Conservation (phyloP, 2,329 filamentous ascomycete genomes). For the Cladosporium sp. region DNA sequence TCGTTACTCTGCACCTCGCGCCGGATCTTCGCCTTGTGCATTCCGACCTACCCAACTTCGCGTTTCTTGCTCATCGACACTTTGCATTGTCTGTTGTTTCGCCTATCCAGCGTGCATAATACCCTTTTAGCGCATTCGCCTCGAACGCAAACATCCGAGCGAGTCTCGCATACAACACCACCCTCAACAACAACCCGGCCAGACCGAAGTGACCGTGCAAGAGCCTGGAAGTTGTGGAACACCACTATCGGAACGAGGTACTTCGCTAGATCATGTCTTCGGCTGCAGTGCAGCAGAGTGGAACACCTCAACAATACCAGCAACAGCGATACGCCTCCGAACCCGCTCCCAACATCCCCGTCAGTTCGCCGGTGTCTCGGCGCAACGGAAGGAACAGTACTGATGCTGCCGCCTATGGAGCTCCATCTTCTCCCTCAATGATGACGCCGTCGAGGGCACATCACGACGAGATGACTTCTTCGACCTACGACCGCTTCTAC, state of each 20-base stretch:
- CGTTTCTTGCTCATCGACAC: slow-evolving; percentile 8
- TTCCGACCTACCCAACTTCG: neutral
- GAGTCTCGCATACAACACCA: neutral
- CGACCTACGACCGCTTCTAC: slow-evolving; percentile 71
- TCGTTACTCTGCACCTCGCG: slow-evolving; percentile 5
- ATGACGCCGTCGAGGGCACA: slow-evolving; percentile 44
- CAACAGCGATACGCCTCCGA: slow-evolving; percentile 18
- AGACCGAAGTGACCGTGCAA: neutral
- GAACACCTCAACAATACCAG: slow-evolving; percentile 25
- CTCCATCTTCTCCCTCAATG: slow-evolving; percentile 35
- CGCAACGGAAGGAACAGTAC: slow-evolving; percentile 32
- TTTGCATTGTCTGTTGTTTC: slow-evolving; percentile 7
- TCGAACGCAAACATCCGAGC: neutral
- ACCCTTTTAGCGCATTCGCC: slow-evolving; percentile 6
- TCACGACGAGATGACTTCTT: slow-evolving; percentile 58
- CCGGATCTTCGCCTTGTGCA: slow-evolving; percentile 2
- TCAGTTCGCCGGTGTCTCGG: slow-evolving; percentile 33
- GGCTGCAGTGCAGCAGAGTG: slow-evolving; percentile 29
- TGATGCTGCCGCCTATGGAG: slow-evolving; percentile 33
- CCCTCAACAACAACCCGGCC: neutral
- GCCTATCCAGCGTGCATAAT: slow-evolving; percentile 9
- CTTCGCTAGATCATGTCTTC: slow-evolving; percentile 25
- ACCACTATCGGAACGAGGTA: neutral
- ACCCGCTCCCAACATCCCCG: slow-evolving; percentile 18
- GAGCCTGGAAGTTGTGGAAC: neutral